A percentile compares a stretch with the other conserved stretches of the same genome.
Evolutionary conservation across 345 rosid species (phyloP).

Genomic region (Carallia brachiata): DNA sequence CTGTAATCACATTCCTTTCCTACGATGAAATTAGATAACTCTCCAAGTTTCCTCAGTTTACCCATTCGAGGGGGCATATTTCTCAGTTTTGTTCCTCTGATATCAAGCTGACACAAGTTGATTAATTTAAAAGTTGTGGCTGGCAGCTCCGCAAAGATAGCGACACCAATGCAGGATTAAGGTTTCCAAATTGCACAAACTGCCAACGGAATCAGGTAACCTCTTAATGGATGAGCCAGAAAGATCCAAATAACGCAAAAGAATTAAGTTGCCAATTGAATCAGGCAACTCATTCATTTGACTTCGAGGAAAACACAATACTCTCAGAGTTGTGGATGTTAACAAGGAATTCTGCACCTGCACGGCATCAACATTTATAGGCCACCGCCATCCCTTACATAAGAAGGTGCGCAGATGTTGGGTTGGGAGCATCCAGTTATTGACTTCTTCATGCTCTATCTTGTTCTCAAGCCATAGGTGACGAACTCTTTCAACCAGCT

Average conservation of each 20-base stretch:
- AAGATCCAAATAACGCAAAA: background rate
- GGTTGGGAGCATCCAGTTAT: too few species aligned
- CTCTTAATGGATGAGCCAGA: background rate
- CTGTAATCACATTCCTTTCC: background rate
- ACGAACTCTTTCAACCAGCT: conserved; percentile 6
- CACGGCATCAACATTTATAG: too few species aligned
- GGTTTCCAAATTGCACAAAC: background rate
- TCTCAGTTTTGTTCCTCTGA: background rate
- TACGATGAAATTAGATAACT: background rate
- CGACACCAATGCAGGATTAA: background rate
- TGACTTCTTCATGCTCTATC: too few species aligned
- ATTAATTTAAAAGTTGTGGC: background rate
- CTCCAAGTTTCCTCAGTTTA: background rate
- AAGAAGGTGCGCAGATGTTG: too few species aligned
- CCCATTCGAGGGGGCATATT: conserved; percentile 9
- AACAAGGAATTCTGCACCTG: background rate
- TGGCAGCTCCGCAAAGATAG: background rate
- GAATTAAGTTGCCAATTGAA: background rate
- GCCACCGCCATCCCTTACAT: too few species aligned
- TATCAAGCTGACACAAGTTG: conserved; percentile 3
- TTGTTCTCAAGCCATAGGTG: background rate
- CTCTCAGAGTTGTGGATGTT: background rate
- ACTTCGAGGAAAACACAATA: background rate
- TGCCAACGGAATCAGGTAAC: background rate
- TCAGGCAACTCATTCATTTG: background rate